Evolutionary conservation across 1,284 basidiomycete genomes (phyloP), one percentile per base, ranked within the genome.

Genomic region (Ganoderma multipileum): DNA sequence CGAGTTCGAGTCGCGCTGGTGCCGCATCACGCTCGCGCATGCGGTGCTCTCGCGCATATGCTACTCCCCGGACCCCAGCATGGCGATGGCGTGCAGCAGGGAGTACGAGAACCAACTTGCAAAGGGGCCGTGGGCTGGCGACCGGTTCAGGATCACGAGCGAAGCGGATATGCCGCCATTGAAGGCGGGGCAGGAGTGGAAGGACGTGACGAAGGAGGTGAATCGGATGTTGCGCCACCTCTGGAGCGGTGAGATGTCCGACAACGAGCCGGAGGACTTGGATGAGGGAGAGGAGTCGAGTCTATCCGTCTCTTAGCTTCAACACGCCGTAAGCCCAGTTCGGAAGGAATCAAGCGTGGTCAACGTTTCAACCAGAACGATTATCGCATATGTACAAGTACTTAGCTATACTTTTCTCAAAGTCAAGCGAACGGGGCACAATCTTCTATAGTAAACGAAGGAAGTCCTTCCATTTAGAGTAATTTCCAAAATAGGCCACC

Each of bases 121-220:
- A 1, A 23, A 20, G 8, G 65, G 65, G 9, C 47, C 59, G 36
- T 66, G 65, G 65, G 58, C 65, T 14, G 65, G 65, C 16, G 59
- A 50, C 18, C 28, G 47, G 59, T 61, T 66, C 59, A 47, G 36
- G 36, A 66, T 66, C 38, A 42, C 23, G 14, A 54, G 44, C 42
- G 33, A 41, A 6, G 65, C 33, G 18, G 26, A 59, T 11, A 23
- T 60, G n/a, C 33, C 58, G 23, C 33, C 18, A 28, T 23, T 26
- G 23, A 30, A 33, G 28, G 28, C 12, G 33, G 28, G 33, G 1
- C 30, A n/a, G n/a, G 59, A 39, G 4, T 76, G 74, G 73, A 68
- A 20, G 59, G 73, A 76, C 41, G 64, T 72, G 1, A 69, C 66
- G 0, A 64, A 63, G 1, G 67, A 69, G n/a, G 66, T 64, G 11